Conservation (phyloP, 208 protist genomes). For the Phytomonas francai region DNA sequence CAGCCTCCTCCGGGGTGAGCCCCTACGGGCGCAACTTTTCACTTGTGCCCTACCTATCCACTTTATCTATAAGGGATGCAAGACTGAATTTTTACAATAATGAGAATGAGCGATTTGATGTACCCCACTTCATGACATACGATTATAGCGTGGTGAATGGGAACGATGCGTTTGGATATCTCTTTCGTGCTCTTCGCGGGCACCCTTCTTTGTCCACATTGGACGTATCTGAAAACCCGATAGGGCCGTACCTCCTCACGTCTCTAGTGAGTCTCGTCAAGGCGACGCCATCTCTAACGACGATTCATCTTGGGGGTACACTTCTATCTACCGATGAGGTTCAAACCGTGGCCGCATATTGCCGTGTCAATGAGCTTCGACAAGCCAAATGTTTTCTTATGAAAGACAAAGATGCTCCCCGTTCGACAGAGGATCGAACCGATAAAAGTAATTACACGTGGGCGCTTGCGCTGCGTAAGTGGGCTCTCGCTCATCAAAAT, state of each 20-base stretch:
- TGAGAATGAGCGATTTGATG: neutral
- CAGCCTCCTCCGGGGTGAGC: too few species aligned
- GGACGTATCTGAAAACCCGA: conserved; percentile 42
- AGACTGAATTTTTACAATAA: too few species aligned
- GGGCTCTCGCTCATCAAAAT: too few species aligned
- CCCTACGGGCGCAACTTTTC: too few species aligned
- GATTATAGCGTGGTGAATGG: conserved; percentile 6
- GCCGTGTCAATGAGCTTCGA: conserved; percentile 22
- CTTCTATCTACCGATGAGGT: conserved; percentile 19
- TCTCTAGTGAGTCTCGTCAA: conserved; percentile 29
- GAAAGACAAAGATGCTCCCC: too few species aligned
- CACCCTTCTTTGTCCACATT: conserved; percentile 27
- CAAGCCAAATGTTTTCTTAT: neutral
- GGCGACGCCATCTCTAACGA: conserved; percentile 26
- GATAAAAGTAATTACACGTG: too few species aligned
- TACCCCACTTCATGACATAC: neutral
- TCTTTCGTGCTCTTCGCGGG: conserved; percentile 27
- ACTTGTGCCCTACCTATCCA: too few species aligned
- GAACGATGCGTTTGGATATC: conserved; percentile 17
- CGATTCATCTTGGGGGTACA: conserved; percentile 26
- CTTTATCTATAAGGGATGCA: too few species aligned
- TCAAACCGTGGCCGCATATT: conserved; percentile 22
- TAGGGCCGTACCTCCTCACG: conserved; percentile 33
- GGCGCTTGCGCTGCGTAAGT: too few species aligned
- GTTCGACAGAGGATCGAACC: too few species aligned